phyloP scores from a whole-genome alignment of 2,329 filamentous ascomycete species.

The Coniochaeta sp. region DNA sequence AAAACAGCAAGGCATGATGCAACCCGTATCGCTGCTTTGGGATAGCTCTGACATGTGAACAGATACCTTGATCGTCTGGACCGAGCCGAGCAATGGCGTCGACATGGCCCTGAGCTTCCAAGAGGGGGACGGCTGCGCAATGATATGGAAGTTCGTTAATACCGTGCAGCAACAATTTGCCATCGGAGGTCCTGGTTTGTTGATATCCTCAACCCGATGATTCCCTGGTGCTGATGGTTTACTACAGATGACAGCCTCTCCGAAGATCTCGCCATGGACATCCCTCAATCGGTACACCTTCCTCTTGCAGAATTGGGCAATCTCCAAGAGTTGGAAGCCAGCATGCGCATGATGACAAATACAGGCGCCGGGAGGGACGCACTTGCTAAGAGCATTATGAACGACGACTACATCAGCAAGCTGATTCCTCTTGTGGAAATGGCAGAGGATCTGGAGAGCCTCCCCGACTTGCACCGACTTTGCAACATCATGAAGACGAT shows the following conservation, averaged over 20 bases:
- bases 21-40: conserved; percentile 10
- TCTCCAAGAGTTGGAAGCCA: conserved; percentile 75
- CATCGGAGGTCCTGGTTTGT: conserved; percentile 54
- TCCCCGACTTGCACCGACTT: conserved; percentile 78
- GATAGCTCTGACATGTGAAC: conserved; percentile 19
- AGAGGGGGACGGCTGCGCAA: conserved; percentile 86
- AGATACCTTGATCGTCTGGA: conserved; percentile 99
- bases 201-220: background rate
- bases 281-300: conserved; percentile 62
- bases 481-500: conserved; percentile 98
- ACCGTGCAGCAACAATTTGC: conserved; percentile 71
- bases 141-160: conserved; percentile 93
- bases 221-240: conserved; percentile 17
- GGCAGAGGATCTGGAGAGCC: conserved; percentile 86
- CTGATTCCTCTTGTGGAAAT: conserved; percentile 79
- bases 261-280: conserved; percentile 76
- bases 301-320: conserved; percentile 76
- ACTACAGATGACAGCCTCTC: conserved; percentile 73
- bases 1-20: conserved; percentile 79
- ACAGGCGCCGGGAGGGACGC: conserved; percentile 74
- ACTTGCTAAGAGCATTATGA: conserved; percentile 78
- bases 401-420: conserved; percentile 80
- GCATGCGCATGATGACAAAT: conserved; percentile 71
- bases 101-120: conserved; percentile 99
- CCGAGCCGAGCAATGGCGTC: conserved; percentile 71